Percentiles rank a stretch among this genome's conserved stretches.
Evolutionary conservation across 2,329 filamentous ascomycete genomes (phyloP).

Genomic region (Nakataea oryzae): DNA sequence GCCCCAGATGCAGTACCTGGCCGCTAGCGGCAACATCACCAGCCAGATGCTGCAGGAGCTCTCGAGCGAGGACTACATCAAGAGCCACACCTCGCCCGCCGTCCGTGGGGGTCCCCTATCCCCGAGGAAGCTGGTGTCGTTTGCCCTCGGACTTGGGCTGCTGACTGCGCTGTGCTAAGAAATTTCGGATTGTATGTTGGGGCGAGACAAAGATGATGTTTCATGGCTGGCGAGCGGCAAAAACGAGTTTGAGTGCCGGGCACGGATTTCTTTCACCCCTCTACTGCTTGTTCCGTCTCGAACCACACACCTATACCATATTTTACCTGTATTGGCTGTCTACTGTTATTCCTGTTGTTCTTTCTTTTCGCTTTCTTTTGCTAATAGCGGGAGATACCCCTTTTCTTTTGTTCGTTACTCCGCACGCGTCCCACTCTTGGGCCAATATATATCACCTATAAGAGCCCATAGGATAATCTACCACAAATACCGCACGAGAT

Average conservation of each 20-base stretch:
- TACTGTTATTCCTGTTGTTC: background rate
- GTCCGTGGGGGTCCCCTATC: background rate
- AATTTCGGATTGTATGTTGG: background rate
- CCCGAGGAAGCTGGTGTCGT: background rate
- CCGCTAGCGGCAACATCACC: conserved; percentile 21
- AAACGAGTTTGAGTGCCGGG: background rate
- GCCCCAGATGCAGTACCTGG: conserved; percentile 36
- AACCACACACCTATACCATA: background rate
- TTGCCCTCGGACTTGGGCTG: background rate
- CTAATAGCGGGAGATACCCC: background rate
- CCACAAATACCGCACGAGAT: background rate
- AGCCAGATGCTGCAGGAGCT: background rate
- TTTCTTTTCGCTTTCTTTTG: background rate
- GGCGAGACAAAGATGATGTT: background rate
- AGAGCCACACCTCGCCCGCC: background rate
- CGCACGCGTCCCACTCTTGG: background rate
- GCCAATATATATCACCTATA: background rate
- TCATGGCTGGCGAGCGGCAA: background rate
- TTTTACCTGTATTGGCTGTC: background rate
- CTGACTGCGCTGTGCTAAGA: background rate
- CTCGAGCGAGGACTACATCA: conserved; percentile 3
- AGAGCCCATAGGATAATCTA: background rate
- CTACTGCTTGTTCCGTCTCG: background rate
- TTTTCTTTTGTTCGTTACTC: too few relatives aligned
- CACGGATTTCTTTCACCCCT: background rate